Percentiles rank a stretch among this genome's conserved stretches.
Conservation (phyloP, 805 yeast genomes). For the Hanseniaspora nectarophila region DNA sequence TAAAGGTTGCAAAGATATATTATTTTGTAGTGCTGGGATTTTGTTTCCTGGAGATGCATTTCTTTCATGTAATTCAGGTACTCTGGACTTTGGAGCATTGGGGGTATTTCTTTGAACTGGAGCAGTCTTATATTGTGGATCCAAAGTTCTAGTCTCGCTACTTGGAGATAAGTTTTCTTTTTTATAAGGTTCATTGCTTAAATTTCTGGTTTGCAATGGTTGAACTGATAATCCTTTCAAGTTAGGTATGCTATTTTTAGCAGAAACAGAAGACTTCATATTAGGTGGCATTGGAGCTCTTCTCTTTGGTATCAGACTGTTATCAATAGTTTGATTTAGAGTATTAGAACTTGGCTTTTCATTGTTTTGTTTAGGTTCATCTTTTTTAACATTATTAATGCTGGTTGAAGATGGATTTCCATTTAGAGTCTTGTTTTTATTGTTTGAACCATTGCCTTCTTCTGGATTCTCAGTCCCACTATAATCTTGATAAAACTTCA, state of each 20-base stretch:
- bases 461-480: conserved; percentile 19
- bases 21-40: background rate
- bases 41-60: background rate
- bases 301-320: conserved; percentile 36
- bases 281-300: conserved; percentile 47
- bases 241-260: background rate
- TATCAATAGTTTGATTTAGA: conserved; percentile 6
- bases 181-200: background rate
- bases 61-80: conserved; percentile 4
- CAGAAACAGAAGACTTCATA: background rate
- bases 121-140: conserved; percentile 13
- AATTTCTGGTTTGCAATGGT: conserved; percentile 5
- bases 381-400: conserved; percentile 9
- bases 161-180: conserved; percentile 20
- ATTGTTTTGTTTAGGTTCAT: conserved; percentile 4
- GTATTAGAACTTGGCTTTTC: conserved; percentile 3
- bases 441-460: conserved; percentile 3
- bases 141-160: conserved; percentile 15
- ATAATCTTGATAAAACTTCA: conserved; percentile 57
- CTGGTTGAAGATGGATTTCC: background rate
- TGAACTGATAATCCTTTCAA: background rate
- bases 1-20: conserved; percentile 13
- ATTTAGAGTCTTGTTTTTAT: background rate
- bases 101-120: conserved; percentile 3
- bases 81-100: conserved; percentile 13